A percentile compares a stretch with the other conserved stretches of the same genome.
phyloP scores from a whole-genome alignment of 306 rosid species.

The Cicer bijugum region DNA sequence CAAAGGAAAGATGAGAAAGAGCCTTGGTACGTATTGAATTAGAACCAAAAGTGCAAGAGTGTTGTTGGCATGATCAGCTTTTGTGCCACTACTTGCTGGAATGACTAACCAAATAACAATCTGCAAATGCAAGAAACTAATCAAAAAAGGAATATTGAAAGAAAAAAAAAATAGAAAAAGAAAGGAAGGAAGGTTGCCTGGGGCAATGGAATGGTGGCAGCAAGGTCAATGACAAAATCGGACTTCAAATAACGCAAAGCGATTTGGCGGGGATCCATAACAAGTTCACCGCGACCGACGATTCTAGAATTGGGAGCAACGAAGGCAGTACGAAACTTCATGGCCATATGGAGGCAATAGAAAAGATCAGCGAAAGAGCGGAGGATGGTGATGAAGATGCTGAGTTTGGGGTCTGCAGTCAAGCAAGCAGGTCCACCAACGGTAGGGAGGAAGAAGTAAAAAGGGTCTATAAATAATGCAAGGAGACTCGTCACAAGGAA shows the following conservation, averaged over 20 bases:
- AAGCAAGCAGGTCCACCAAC: conserved; percentile 80
- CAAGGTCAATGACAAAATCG: conserved; percentile 85
- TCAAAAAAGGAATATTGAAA: background rate
- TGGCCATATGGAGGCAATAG: conserved; percentile 68
- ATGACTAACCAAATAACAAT: conserved; percentile 80
- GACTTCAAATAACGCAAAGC: conserved; percentile 73
- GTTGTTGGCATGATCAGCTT: conserved; percentile 76
- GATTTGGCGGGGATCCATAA: conserved; percentile 68
- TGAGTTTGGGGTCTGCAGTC: conserved; percentile 45
- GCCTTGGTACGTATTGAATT: conserved; percentile 76
- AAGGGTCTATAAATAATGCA: conserved; percentile 84
- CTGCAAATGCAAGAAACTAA: conserved; percentile 48
- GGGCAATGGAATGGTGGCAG: conserved; percentile 81
- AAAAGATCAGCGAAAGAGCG: conserved; percentile 80
- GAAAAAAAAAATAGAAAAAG: background rate
- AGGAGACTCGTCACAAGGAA: conserved; percentile 72
- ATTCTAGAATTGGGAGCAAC: conserved; percentile 80
- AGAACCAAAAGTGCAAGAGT: conserved; percentile 81
- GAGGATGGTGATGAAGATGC: conserved; percentile 55
- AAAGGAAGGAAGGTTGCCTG: conserved; percentile 51
- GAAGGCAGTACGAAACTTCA: conserved; percentile 88
- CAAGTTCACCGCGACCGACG: conserved; percentile 89
- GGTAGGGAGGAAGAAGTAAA: conserved; percentile 74
- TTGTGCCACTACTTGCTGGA: conserved; percentile 58
- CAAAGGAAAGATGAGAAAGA: conserved; percentile 84